These are phyloP conservation scores for Arachnopeziza araneosa DNA, from an alignment of 2,329 filamentous ascomycete genomes.

Conservation along the genomic window DNA sequence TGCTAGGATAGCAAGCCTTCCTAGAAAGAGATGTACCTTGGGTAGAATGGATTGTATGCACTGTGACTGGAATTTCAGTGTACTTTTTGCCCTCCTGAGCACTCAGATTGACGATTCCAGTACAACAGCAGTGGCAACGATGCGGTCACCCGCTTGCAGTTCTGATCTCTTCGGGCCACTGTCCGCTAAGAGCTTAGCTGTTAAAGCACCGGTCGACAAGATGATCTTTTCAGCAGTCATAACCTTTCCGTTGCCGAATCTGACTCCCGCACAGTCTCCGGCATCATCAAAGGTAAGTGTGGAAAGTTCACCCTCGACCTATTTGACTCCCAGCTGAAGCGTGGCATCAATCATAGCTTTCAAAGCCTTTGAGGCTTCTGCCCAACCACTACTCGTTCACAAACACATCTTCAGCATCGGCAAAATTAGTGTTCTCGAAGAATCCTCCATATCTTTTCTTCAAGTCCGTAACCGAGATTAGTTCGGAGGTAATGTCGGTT, in stretches of 20 bases:
- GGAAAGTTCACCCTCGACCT: constrained; percentile 37
- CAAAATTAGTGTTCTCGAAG: constrained; percentile 33
- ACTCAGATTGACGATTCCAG: neutral
- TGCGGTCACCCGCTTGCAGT: constrained; percentile 46
- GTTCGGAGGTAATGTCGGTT: constrained; percentile 32
- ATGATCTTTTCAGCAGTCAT: constrained; percentile 48
- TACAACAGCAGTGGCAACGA: constrained; percentile 50
- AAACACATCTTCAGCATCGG: constrained; percentile 38
- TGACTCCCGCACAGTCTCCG: constrained; percentile 44
- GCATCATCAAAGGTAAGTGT: constrained; percentile 38
- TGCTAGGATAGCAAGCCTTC: no score
- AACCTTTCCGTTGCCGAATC: constrained; percentile 39
- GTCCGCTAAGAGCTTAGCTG: constrained; percentile 46
- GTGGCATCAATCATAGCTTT: constrained; percentile 39
- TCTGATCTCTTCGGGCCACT: constrained; percentile 43
- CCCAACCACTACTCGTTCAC: constrained; percentile 49
- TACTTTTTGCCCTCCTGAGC: no score
- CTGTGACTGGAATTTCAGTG: no score
- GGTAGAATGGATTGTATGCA: no score
- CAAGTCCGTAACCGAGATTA: constrained; percentile 39
- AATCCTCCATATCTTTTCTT: constrained; percentile 36
- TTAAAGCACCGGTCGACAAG: constrained; percentile 52
- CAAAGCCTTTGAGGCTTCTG: constrained; percentile 43
- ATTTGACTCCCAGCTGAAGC: constrained; percentile 39
- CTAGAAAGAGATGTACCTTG: no score